A percentile compares a stretch with the other conserved stretches of the same genome.
These are phyloP conservation scores for Amylocystis lapponica DNA, from an alignment of 768 basidiomycete species.

Conservation along the genomic window DNA sequence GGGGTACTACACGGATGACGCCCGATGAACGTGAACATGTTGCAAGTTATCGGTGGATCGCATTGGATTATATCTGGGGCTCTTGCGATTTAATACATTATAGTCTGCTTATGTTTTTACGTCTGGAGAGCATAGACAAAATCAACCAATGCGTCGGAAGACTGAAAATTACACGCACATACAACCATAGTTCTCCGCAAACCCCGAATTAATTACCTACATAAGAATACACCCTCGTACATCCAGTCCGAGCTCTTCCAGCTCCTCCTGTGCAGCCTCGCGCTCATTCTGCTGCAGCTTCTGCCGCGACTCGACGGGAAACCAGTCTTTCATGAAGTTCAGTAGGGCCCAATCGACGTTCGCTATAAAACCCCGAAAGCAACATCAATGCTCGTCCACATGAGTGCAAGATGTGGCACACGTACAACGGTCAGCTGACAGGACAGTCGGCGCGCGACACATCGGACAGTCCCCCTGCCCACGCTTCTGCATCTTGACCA, in stretches of 20 bases:
- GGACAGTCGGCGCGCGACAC: conserved; percentile 73
- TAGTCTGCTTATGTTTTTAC: too few species aligned
- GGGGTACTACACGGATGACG: too few species aligned
- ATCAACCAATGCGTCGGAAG: too few species aligned
- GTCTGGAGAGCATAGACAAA: too few species aligned
- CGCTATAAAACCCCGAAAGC: conserved; percentile 31
- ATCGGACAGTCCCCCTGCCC: conserved; percentile 74
- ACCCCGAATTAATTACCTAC: too few species aligned
- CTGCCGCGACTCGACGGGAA: conserved; percentile 72
- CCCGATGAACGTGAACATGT: too few species aligned
- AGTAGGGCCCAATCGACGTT: conserved; percentile 77
- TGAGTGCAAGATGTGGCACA: conserved; percentile 2
- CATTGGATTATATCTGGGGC: too few species aligned
- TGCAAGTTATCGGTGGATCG: too few species aligned
- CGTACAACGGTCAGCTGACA: conserved; percentile 73
- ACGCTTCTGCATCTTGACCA: conserved; percentile 89
- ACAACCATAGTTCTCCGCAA: too few species aligned
- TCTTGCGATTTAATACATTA: too few species aligned
- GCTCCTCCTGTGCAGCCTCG: conserved; percentile 67
- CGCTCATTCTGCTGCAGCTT: conserved; percentile 72
- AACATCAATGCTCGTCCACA: neutral
- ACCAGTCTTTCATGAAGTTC: conserved; percentile 91
- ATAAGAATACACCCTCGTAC: conserved; percentile 10
- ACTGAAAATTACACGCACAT: too few species aligned
- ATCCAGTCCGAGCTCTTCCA: conserved; percentile 58